phyloP scores from a whole-genome alignment of 345 rosid genomes.

The Gynandropsis gynandra region DNA sequence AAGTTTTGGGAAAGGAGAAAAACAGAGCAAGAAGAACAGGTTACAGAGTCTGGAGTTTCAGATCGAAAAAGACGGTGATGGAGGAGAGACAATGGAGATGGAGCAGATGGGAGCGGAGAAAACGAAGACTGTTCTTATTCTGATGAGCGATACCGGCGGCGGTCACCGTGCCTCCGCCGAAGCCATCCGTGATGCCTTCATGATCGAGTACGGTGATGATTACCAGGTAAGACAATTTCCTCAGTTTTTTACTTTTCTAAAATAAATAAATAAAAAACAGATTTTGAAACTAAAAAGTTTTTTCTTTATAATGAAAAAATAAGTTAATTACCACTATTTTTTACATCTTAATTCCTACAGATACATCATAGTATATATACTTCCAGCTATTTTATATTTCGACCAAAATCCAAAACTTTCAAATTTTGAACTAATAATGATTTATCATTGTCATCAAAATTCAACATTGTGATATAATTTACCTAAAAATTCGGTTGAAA shows the following conservation, averaged over 20 bases:
- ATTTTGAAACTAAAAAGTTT: too few relatives aligned
- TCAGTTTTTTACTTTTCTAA: neutral
- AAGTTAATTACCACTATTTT: too few relatives aligned
- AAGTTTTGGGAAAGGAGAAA: conserved; percentile 32
- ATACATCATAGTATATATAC: neutral
- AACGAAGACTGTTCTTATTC: conserved; percentile 79
- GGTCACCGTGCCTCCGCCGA: conserved; percentile 98
- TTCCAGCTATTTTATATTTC: neutral
- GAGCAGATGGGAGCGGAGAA: conserved; percentile 88
- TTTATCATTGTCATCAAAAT: too few relatives aligned
- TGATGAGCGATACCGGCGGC: conserved; percentile 98
- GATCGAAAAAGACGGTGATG: too few relatives aligned
- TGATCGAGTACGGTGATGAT: conserved; percentile 65
- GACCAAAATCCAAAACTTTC: neutral
- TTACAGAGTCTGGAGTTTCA: conserved; percentile 17
- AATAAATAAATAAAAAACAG: too few relatives aligned
- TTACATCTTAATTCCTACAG: neutral
- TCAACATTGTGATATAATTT: too few relatives aligned
- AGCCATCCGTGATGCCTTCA: conserved; percentile 86
- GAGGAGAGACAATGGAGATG: conserved; percentile 55
- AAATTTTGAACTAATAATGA: too few relatives aligned
- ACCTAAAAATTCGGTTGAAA: too few relatives aligned
- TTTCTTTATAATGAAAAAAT: too few relatives aligned
- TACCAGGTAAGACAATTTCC: conserved; percentile 41
- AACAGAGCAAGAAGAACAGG: conserved; percentile 11